Percentiles rank a stretch among this genome's conserved stretches.
Conservation (phyloP, 768 basidiomycete species). For the Cyclocybe cylindracea region DNA sequence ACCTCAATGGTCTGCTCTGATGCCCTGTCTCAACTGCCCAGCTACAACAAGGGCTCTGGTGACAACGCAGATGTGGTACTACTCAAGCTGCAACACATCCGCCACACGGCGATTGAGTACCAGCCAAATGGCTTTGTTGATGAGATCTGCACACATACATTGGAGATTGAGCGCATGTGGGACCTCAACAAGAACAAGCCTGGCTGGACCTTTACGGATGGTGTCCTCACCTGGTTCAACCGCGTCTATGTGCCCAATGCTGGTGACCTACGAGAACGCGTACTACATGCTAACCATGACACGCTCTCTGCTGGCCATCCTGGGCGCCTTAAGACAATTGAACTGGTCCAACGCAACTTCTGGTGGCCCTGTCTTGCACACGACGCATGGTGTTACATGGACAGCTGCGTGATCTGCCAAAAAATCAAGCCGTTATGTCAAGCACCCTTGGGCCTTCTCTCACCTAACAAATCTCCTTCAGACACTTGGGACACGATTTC, state of each 20-base stretch:
- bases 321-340: neutral
- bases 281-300: neutral
- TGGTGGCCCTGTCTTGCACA: slow-evolving; percentile 8
- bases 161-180: neutral
- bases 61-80: slow-evolving; percentile 19
- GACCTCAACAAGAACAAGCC: neutral
- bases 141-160: slow-evolving; percentile 1
- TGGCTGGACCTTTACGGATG: slow-evolving; percentile 9
- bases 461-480: slow-evolving; percentile 15
- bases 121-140: neutral
- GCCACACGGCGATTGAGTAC: neutral
- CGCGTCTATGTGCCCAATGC: slow-evolving; percentile 13
- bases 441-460: slow-evolving; percentile 18
- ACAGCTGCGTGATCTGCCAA: slow-evolving; percentile 29
- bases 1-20: slow-evolving; percentile 18
- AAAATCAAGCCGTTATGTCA: slow-evolving; percentile 31
- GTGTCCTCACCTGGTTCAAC: slow-evolving; percentile 7
- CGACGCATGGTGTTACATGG: slow-evolving; percentile 18
- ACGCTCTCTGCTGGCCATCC: neutral
- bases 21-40: slow-evolving; percentile 21
- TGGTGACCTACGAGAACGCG: slow-evolving; percentile 2
- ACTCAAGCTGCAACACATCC: slow-evolving; percentile 9
- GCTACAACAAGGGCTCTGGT: slow-evolving; percentile 11
- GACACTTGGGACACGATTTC: slow-evolving; percentile 31
- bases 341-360: neutral